These are phyloP conservation scores for Colletotrichum graminicola DNA, from an alignment of 2,329 filamentous ascomycete species.

Conservation along the genomic window DNA sequence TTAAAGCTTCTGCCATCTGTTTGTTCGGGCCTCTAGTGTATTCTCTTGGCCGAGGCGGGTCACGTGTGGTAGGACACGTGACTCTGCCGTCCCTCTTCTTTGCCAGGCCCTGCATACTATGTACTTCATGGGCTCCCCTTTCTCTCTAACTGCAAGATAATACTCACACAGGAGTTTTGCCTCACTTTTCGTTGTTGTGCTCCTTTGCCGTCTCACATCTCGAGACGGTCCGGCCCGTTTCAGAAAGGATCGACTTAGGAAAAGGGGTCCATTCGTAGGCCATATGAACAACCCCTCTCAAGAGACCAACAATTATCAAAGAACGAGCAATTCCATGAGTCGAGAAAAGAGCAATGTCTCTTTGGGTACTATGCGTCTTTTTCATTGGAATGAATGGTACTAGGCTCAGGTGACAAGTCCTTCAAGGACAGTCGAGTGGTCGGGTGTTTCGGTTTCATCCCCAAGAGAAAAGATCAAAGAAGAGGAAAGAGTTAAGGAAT, in stretches of 20 bases:
- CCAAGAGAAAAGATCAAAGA: not conserved
- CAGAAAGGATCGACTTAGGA: not conserved
- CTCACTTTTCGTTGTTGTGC: too few species aligned
- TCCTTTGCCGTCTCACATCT: too few species aligned
- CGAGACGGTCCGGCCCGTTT: not conserved
- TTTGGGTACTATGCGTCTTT: too few species aligned
- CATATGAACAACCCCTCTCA: not conserved
- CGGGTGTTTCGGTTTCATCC: not conserved
- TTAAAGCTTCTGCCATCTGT: too few species aligned
- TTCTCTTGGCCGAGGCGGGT: too few species aligned
- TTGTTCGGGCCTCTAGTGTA: rapidly evolving
- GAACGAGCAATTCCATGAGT: not conserved
- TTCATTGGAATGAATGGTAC: not conserved
- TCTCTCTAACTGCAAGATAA: too few species aligned
- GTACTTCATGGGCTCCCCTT: too few species aligned
- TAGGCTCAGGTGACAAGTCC: not conserved
- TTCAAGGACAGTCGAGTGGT: not conserved
- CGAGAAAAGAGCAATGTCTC: too few species aligned
- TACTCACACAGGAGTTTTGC: too few species aligned
- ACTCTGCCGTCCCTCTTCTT: too few species aligned
- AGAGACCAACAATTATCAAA: not conserved
- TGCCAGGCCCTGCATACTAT: too few species aligned
- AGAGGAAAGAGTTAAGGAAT: not conserved
- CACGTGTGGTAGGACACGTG: too few species aligned
- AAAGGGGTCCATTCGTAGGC: not conserved